Base-by-base conservation (phyloP, 148 eudicot genomes). In the Arctostaphylos glauca region DNA sequence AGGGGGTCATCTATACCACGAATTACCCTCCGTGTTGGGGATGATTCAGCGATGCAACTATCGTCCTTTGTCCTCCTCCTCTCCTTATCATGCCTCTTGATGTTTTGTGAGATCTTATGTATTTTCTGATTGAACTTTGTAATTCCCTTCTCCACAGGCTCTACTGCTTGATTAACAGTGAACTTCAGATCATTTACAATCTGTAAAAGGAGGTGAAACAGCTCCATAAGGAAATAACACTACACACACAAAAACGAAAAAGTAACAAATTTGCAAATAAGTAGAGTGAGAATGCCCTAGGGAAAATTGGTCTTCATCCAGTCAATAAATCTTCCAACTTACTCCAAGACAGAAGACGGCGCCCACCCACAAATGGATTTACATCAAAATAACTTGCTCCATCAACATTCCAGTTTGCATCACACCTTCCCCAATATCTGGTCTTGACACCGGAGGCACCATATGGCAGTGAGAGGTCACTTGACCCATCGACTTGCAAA, bases 1-100 rank as follows among this genome's bases (percentile, higher is more conserved):
- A 97, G 95, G 21, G 99, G 99, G 64, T 97, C 99, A 85, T 97
- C 99, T 53, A 97, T 97, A 8, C 99, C 99, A 21, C 94, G 92
- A 72, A 97, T 97, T 41, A 86, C 89, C 83, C 84, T 91, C 43
- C 80, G 83, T 3, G 91, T 76, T 50, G 94, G 88, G 53, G 97
- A 82, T 16, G 96, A 87, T 23, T 88, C 72, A 19, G 92, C 76
- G 46, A 94, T 83, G 86, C 85, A 92, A 80, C 93, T 96, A 77
- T 96, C 98, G 71, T 96, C 99, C 86, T 89, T 96, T 76, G 93
- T 87, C 86, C 83, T 93, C 73, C 91, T 84, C 84, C 87, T 89
- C 43, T 89, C 94, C 86, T 92, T 95, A 80, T 92, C 98, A 18
- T 90, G 92, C 77, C 87, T 93, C 86, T 92, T 96, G 21, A 96